Evolutionary conservation across 2,329 filamentous ascomycete species (phyloP).

Genomic region (Septoria petroselini): DNA sequence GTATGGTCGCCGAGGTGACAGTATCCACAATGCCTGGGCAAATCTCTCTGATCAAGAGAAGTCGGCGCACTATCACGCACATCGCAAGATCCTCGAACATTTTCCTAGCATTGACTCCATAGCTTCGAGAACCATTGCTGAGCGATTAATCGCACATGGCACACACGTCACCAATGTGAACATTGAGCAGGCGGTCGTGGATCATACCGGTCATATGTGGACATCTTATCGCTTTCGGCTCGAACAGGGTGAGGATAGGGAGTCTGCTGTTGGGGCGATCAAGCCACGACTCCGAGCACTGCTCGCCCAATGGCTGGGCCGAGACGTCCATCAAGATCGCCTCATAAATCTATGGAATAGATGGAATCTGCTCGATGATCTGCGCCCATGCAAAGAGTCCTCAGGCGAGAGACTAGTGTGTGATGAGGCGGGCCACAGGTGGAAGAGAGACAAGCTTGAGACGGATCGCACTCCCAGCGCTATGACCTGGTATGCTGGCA

Average conservation of each 20-base stretch:
- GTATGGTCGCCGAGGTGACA: constrained; percentile 1
- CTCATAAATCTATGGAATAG: constrained; percentile 10
- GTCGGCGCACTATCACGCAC: background rate
- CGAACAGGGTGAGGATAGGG: constrained; percentile 3
- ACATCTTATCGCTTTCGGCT: constrained; percentile 16
- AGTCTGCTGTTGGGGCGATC: constrained; percentile 6
- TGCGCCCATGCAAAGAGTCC: background rate
- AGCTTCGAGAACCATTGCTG: constrained; percentile 15
- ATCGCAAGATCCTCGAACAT: constrained; percentile 15
- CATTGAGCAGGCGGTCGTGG: constrained; percentile 17
- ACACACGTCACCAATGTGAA: constrained; percentile 1
- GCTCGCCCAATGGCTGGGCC: constrained; percentile 14
- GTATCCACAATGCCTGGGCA: constrained; percentile 2
- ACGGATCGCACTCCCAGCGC: constrained; percentile 2
- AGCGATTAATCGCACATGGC: constrained; percentile 5
- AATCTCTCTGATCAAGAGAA: constrained; percentile 2
- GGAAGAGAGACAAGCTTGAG: constrained; percentile 2
- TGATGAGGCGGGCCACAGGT: background rate
- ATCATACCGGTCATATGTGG: constrained; percentile 18
- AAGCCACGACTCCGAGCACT: constrained; percentile 17
- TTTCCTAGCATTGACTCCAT: constrained; percentile 15
- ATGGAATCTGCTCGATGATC: constrained; percentile 12
- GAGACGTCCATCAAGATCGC: background rate
- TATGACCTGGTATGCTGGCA: constrained; percentile 12
- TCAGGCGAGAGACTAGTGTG: background rate